A percentile compares a stretch with the other conserved stretches of the same genome.
phyloP scores from a whole-genome alignment of 352 stramenopile genomes.

The Phytophthora multivora region DNA sequence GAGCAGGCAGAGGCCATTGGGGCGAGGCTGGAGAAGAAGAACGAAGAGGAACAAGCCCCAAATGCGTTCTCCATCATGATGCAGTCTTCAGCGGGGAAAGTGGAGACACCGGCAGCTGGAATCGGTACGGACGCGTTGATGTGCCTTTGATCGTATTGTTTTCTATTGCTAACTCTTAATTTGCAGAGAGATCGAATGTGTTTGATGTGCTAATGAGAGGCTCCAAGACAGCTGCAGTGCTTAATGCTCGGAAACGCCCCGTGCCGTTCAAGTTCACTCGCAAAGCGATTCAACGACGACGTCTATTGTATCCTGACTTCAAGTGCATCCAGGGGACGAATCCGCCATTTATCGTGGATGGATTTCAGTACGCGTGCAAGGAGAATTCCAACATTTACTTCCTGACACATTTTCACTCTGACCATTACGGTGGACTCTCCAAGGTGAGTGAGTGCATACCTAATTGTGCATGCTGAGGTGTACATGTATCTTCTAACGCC shows the following conservation, averaged over 20 bases:
- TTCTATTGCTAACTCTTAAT: conserved; percentile 4
- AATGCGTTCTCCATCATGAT: conserved; percentile 74
- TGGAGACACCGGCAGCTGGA: not conserved
- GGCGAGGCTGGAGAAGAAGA: conserved; percentile 12
- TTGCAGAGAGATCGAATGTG: conserved; percentile 53
- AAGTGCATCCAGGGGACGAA: conserved; percentile 81
- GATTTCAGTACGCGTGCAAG: conserved; percentile 83
- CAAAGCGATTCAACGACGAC: conserved; percentile 24
- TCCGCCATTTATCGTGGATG: conserved; percentile 87
- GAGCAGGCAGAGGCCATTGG: conserved; percentile 29
- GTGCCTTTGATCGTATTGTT: not conserved
- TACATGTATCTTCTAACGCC: not conserved
- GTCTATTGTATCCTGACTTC: conserved; percentile 65
- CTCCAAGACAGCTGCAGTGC: conserved; percentile 62
- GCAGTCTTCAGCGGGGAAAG: conserved; percentile 35
- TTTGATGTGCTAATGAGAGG: conserved; percentile 88
- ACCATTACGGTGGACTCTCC: conserved; percentile 95
- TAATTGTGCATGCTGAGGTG: not conserved
- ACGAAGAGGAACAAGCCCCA: conserved; percentile 2
- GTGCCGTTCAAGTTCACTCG: conserved; percentile 38
- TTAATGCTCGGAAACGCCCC: conserved; percentile 34
- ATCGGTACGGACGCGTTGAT: conserved; percentile 16
- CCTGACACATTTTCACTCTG: conserved; percentile 97
- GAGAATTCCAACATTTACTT: conserved; percentile 92
- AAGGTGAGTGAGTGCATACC: conserved; percentile 39